These are phyloP conservation scores for Daldinia grandis DNA, from an alignment of 495 filamentous ascomycete species.

Conservation along the genomic window DNA sequence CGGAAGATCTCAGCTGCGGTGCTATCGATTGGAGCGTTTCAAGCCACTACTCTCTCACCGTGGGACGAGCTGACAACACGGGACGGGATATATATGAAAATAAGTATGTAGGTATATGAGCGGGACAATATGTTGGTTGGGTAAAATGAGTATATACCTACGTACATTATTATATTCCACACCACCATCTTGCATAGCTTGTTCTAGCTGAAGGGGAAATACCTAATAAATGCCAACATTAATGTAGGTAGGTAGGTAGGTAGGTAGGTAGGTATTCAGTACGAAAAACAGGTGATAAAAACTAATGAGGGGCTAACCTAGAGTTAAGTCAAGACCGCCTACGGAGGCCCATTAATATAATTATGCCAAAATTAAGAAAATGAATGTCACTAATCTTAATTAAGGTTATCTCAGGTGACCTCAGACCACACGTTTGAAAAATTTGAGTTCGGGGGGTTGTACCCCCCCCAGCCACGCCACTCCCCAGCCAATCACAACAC, in stretches of 20 bases:
- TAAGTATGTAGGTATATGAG: background rate
- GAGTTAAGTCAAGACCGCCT: conserved; percentile 9
- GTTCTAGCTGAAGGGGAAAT: background rate
- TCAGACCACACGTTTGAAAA: no score
- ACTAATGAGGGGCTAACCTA: conserved; percentile 18
- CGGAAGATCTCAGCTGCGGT: background rate
- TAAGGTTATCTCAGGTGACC: no score
- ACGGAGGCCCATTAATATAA: no score
- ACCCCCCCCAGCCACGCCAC: no score
- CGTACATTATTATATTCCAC: conserved; percentile 22
- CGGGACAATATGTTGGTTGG: background rate
- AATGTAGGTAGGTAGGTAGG: no score
- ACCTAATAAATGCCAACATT: background rate
- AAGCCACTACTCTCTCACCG: background rate
- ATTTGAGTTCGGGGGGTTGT: no score
- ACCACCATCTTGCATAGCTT: background rate
- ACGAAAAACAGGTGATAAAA: conserved; percentile 2
- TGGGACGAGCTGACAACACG: background rate
- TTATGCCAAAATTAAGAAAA: no score
- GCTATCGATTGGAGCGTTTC: background rate
- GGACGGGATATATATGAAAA: conserved; percentile 4
- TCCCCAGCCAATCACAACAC: no score
- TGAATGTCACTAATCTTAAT: no score
- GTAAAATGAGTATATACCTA: background rate
- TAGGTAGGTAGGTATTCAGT: no score